phyloP scores from a whole-genome alignment of 345 rosid species.

The Euclidium syriacum region DNA sequence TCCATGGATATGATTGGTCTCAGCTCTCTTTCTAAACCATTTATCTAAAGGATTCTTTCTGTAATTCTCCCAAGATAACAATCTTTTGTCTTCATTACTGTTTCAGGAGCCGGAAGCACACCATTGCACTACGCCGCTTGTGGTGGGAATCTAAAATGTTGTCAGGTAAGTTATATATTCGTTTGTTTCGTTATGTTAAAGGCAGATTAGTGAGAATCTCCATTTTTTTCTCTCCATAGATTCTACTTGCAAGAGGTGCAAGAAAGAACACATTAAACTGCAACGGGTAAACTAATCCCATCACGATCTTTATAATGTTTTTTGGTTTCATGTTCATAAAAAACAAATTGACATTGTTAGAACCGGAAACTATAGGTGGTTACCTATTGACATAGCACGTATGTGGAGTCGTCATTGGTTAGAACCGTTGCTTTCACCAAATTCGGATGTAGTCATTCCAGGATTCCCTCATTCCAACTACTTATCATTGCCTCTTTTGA shows the following conservation, averaged over 20 bases:
- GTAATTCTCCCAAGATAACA: neutral
- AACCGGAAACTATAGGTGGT: constrained; percentile 50
- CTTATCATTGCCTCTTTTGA: constrained; percentile 84
- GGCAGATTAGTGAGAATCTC: neutral
- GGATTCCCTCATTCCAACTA: constrained; percentile 72
- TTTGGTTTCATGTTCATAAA: neutral
- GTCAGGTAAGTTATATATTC: constrained; percentile 55
- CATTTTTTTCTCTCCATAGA: constrained; percentile 34
- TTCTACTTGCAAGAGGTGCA: constrained; percentile 85
- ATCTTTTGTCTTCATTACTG: constrained; percentile 7
- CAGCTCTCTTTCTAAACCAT: neutral
- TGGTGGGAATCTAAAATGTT: constrained; percentile 93
- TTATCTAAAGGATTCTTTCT: neutral
- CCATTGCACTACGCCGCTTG: constrained; percentile 98
- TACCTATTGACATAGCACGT: constrained; percentile 92
- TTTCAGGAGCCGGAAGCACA: constrained; percentile 93
- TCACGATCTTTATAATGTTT: neutral
- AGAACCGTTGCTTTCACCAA: constrained; percentile 73
- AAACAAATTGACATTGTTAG: neutral
- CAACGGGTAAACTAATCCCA: constrained; percentile 63
- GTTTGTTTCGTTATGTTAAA: neutral
- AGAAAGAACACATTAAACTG: constrained; percentile 74
- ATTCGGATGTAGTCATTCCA: constrained; percentile 61
- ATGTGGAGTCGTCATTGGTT: constrained; percentile 99
- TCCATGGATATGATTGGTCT: constrained; percentile 97